Conservation (phyloP, 164 flowering plant species). For the Kingdonia uniflora region DNA sequence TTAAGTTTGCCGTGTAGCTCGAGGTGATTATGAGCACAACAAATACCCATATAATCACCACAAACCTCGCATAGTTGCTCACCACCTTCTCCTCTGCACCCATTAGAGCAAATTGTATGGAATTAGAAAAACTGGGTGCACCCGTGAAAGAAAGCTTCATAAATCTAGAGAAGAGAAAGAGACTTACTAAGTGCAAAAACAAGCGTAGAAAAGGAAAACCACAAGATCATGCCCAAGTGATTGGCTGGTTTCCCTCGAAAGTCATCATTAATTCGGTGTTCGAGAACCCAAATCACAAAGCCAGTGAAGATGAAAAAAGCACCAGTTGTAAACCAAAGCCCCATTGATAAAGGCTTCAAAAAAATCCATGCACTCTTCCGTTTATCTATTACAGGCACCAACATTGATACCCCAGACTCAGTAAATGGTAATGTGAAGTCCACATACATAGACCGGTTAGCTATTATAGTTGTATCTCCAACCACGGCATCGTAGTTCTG, state of each 20-base stretch:
- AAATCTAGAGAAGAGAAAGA: neutral
- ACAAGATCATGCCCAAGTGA: constrained; percentile 9
- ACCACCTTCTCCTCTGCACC: constrained; percentile 21
- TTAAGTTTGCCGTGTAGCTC: constrained; percentile 49
- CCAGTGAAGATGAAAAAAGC: constrained; percentile 6
- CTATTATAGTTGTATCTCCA: constrained; percentile 12
- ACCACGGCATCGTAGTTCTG: constrained; percentile 22
- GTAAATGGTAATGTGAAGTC: constrained; percentile 5
- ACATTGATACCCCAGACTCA: neutral
- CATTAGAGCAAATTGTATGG: neutral
- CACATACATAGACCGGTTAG: constrained; percentile 3
- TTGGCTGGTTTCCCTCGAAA: neutral
- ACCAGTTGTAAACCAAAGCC: constrained; percentile 11
- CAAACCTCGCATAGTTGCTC: constrained; percentile 24
- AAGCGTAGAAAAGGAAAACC: constrained; percentile 17
- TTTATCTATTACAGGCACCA: neutral
- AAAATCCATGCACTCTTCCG: constrained; percentile 6
- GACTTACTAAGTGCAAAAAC: constrained; percentile 8
- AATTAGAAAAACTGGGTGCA: too few species aligned
- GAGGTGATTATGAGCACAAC: constrained; percentile 32
- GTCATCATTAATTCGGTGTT: neutral
- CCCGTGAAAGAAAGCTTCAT: neutral
- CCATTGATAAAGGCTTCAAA: constrained; percentile 10
- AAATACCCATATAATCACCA: constrained; percentile 42
- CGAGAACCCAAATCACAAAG: constrained; percentile 4